phyloP scores from a whole-genome alignment of 2,329 filamentous ascomycete species.

The Monosporascus ibericus region DNA sequence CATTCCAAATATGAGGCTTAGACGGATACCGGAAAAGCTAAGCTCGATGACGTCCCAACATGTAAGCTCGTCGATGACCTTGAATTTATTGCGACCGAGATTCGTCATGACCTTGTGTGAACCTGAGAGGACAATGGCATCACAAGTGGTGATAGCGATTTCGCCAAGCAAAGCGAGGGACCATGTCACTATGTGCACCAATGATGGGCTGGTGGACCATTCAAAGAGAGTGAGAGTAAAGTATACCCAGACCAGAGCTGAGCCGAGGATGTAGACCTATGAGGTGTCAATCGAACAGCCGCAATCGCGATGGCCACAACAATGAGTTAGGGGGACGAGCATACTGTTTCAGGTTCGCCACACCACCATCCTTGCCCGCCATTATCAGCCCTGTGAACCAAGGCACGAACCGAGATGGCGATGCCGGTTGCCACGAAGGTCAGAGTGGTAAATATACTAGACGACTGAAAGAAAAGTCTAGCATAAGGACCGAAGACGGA shows the following conservation, averaged over 20 bases:
- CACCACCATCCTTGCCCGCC: slow-evolving; percentile 26
- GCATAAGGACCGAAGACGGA: slow-evolving; percentile 34
- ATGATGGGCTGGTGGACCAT: slow-evolving; percentile 71
- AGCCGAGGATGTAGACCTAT: slow-evolving; percentile 79
- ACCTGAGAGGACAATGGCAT: slow-evolving; percentile 61
- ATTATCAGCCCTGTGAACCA: slow-evolving; percentile 42
- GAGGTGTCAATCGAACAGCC: background rate
- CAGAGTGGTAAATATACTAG: slow-evolving; percentile 63
- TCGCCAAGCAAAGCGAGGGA: slow-evolving; percentile 66
- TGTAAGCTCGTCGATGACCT: slow-evolving; percentile 26
- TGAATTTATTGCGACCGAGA: slow-evolving; percentile 32
- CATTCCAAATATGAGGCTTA: slow-evolving; percentile 59
- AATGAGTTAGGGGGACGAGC: slow-evolving; percentile 7
- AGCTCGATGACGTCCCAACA: slow-evolving; percentile 61
- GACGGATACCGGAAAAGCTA: slow-evolving; percentile 59
- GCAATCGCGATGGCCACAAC: background rate
- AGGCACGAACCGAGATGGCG: slow-evolving; percentile 68
- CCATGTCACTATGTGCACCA: slow-evolving; percentile 79
- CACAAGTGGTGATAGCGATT: slow-evolving; percentile 61
- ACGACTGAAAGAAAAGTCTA: slow-evolving; percentile 61
- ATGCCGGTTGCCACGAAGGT: slow-evolving; percentile 72
- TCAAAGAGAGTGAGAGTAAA: slow-evolving; percentile 83
- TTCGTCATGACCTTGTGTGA: slow-evolving; percentile 59
- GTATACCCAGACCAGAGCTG: slow-evolving; percentile 81
- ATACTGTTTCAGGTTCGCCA: slow-evolving; percentile 26